phyloP scores from a whole-genome alignment of 306 rosid genomes.

The Purshia tridentata region DNA sequence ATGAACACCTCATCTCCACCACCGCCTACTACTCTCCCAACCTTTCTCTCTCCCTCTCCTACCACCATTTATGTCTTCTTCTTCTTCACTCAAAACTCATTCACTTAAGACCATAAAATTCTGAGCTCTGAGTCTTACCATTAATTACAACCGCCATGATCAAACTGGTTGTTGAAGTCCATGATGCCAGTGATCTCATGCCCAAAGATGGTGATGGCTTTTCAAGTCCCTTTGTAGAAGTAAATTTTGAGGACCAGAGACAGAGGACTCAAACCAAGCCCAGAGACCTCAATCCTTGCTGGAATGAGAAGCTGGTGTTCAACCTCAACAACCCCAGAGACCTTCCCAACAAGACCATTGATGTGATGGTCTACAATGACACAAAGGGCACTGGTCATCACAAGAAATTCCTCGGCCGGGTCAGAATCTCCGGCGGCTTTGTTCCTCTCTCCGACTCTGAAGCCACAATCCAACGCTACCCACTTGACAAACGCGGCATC shows the following conservation, averaged over 20 bases:
- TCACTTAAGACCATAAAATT: background rate
- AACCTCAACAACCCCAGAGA: conserved; percentile 38
- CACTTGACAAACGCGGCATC: conserved; percentile 72
- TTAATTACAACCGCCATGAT: conserved; percentile 36
- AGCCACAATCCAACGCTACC: conserved; percentile 60
- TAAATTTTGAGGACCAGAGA: conserved; percentile 52
- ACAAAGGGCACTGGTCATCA: conserved; percentile 29
- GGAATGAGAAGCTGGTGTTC: conserved; percentile 76
- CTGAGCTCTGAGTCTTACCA: background rate
- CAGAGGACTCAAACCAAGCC: conserved; percentile 61
- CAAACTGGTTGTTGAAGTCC: conserved; percentile 71
- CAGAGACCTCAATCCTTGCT: conserved; percentile 67
- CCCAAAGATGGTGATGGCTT: conserved; percentile 81
- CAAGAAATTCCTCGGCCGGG: conserved; percentile 72
- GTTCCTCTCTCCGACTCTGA: conserved; percentile 63
- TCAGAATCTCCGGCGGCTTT: conserved; percentile 58
- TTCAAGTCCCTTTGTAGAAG: conserved; percentile 73
- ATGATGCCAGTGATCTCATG: conserved; percentile 69
- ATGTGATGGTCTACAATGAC: conserved; percentile 56
- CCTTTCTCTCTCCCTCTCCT: background rate
- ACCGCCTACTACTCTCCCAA: conserved; percentile 9
- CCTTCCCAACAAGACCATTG: conserved; percentile 58
- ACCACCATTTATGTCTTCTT: conserved; percentile 9
- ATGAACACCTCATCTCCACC: conserved; percentile 37
- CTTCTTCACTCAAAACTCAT: conserved; percentile 21